Conservation (phyloP, 306 rosid species). For the Castanospermum australe region DNA sequence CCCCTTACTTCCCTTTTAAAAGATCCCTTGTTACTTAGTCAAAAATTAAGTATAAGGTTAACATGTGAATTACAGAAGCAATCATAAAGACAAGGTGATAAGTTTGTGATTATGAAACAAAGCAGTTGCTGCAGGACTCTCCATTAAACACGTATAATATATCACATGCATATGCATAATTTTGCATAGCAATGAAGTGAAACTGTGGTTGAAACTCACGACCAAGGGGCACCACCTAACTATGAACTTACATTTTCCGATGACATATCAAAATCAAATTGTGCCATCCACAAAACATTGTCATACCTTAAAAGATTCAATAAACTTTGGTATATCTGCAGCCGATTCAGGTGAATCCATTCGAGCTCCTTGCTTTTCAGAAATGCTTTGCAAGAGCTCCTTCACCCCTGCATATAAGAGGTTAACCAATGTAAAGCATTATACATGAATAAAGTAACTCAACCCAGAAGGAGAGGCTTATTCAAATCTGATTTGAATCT, state of each 20-base stretch:
- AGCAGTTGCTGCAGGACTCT: not conserved
- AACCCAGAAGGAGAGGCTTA: not conserved
- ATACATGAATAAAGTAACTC: slow-evolving; percentile 4
- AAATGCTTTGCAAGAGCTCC: slow-evolving; percentile 78
- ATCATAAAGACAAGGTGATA: not conserved
- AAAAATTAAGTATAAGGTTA: not conserved
- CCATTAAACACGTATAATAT: not conserved
- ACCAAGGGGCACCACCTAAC: not conserved
- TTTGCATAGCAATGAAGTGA: slow-evolving; percentile 7
- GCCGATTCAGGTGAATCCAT: slow-evolving; percentile 84
- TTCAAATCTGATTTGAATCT: slow-evolving; percentile 1
- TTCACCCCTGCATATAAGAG: slow-evolving; percentile 67
- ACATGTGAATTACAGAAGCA: not conserved
- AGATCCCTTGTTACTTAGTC: not conserved
- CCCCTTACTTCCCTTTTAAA: not conserved
- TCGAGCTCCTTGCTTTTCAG: slow-evolving; percentile 86
- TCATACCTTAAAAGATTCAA: slow-evolving; percentile 77
- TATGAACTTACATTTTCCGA: not conserved
- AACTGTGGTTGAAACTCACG: slow-evolving; percentile 3
- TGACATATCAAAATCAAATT: slow-evolving; percentile 16
- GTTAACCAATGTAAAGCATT: slow-evolving; percentile 17
- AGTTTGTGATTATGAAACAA: not conserved
- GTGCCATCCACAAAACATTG: slow-evolving; percentile 23
- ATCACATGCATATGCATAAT: not conserved
- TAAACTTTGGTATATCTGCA: slow-evolving; percentile 72